Percentiles rank a stretch among this genome's conserved stretches.
These are phyloP conservation scores for Casuarina cunninghamiana DNA, from an alignment of 306 rosid species.

Conservation along the genomic window DNA sequence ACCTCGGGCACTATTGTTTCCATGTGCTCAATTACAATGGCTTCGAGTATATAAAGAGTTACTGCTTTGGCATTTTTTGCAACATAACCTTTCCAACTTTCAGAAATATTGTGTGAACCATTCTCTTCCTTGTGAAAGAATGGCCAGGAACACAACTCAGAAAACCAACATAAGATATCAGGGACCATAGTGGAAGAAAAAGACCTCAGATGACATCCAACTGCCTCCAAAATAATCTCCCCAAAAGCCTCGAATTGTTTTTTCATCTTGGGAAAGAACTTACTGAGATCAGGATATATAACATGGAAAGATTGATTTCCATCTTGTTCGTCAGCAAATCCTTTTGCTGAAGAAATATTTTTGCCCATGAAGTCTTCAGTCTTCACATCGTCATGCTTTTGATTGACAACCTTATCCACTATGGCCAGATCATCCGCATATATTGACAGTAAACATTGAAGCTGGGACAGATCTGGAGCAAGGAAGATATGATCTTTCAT, in stretches of 20 bases:
- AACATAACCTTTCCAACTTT: conserved; percentile 63
- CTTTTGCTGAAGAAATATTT: conserved; percentile 36
- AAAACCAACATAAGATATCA: conserved; percentile 87
- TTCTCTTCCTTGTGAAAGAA: conserved; percentile 40
- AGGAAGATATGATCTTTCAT: conserved; percentile 65
- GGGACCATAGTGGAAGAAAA: conserved; percentile 72
- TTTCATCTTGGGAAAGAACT: conserved; percentile 81
- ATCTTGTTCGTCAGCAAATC: conserved; percentile 41
- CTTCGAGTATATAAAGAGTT: conserved; percentile 76
- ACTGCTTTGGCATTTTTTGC: conserved; percentile 89
- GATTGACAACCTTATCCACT: conserved; percentile 65
- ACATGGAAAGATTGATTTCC: conserved; percentile 61
- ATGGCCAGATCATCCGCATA: conserved; percentile 86
- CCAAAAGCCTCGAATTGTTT: conserved; percentile 75
- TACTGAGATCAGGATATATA: conserved; percentile 73
- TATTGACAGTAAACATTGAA: conserved; percentile 63
- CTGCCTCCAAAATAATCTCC: conserved; percentile 85
- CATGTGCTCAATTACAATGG: conserved; percentile 84
- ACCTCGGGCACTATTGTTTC: conserved; percentile 90
- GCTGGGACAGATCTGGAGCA: conserved; percentile 79
- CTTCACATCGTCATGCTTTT: conserved; percentile 40
- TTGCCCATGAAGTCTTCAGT: conserved; percentile 42
- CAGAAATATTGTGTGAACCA: conserved; percentile 41
- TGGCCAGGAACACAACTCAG: conserved; percentile 81
- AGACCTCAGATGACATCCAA: conserved; percentile 83